Evolutionary conservation across 495 filamentous ascomycete genomes (phyloP).

Genomic region (Tuber magnatum): DNA sequence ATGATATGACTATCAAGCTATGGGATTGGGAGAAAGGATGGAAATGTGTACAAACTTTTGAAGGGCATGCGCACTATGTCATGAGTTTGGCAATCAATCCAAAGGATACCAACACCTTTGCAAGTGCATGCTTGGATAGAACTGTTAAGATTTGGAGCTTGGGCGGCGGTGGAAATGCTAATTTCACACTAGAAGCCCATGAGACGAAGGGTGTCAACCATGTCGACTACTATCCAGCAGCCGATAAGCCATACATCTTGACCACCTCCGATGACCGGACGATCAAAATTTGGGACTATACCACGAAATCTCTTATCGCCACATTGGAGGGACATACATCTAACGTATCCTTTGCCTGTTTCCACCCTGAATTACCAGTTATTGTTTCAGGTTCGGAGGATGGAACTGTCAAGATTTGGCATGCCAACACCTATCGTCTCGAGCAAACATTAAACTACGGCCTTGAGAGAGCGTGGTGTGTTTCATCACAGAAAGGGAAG

Average conservation of each 20-base stretch:
- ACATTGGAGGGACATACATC: slow-evolving; percentile 95
- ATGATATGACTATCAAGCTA: slow-evolving; percentile 99
- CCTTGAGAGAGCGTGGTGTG: slow-evolving; percentile 94
- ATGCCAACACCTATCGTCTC: slow-evolving; percentile 90
- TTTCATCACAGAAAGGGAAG: slow-evolving; percentile 84
- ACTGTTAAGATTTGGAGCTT: slow-evolving; percentile 99
- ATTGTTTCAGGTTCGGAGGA: slow-evolving; percentile 99
- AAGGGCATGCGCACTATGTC: slow-evolving; percentile 96
- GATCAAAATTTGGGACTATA: slow-evolving; percentile 98
- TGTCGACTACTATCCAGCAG: slow-evolving; percentile 93
- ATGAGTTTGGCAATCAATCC: slow-evolving; percentile 99
- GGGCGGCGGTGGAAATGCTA: slow-evolving; percentile 72
- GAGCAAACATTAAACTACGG: slow-evolving; percentile 95
- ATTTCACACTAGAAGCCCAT: slow-evolving; percentile 93
- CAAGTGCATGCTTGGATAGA: slow-evolving; percentile 89
- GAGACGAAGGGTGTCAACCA: slow-evolving; percentile 93
- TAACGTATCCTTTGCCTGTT: slow-evolving; percentile 98
- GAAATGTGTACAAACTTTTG: slow-evolving; percentile 97
- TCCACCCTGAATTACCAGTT: slow-evolving; percentile 91
- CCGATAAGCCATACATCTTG: slow-evolving; percentile 92
- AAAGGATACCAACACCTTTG: slow-evolving; percentile 98
- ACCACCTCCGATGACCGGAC: slow-evolving; percentile 94
- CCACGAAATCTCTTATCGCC: slow-evolving; percentile 91
- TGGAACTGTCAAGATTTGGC: slow-evolving; percentile 97
- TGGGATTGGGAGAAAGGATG: slow-evolving; percentile 99